Percentiles rank a stretch among this genome's conserved stretches.
phyloP scores from a whole-genome alignment of 2,329 filamentous ascomycete species.

The Pestalotiopsis sp. region DNA sequence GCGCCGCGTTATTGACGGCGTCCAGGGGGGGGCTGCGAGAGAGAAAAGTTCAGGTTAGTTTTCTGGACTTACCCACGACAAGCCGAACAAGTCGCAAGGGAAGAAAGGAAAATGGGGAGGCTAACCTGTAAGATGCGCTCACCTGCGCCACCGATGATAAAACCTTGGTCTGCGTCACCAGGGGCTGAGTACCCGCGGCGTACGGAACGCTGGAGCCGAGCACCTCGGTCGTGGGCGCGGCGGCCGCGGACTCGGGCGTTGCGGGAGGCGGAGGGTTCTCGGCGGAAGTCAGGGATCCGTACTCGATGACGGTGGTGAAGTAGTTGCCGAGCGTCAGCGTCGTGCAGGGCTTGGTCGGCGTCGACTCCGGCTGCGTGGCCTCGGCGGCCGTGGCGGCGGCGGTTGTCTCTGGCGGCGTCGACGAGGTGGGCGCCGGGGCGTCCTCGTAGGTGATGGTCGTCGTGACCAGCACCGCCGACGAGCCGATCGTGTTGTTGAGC shows the following conservation, averaged over 20 bases:
- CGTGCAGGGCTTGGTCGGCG: conserved; percentile 22
- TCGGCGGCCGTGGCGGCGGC: conserved; percentile 19
- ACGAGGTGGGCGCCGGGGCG: conserved; percentile 22
- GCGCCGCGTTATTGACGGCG: not conserved
- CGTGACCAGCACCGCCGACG: conserved; percentile 27
- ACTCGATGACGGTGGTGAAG: conserved; percentile 29
- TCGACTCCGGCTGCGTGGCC: conserved; percentile 11
- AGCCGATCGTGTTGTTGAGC: conserved; percentile 26
- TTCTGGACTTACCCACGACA: too few species aligned
- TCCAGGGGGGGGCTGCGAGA: too few species aligned
- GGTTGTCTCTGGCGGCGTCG: conserved; percentile 14
- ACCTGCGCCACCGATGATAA: not conserved
- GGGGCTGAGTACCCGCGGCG: not conserved
- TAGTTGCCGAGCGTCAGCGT: conserved; percentile 29
- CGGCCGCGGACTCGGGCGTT: conserved; percentile 2
- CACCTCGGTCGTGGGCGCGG: not conserved
- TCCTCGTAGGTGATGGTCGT: conserved; percentile 29
- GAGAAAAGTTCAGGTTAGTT: too few species aligned
- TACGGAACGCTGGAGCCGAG: not conserved
- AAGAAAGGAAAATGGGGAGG: not conserved
- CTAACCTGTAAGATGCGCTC: conserved; percentile 7
- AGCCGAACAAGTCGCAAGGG: not conserved
- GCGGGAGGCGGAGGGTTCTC: conserved; percentile 11
- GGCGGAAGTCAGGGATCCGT: conserved; percentile 23
- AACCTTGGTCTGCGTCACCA: not conserved